Conservation (phyloP, 257 asterid genomes). For the Voacanga thouarsii region DNA sequence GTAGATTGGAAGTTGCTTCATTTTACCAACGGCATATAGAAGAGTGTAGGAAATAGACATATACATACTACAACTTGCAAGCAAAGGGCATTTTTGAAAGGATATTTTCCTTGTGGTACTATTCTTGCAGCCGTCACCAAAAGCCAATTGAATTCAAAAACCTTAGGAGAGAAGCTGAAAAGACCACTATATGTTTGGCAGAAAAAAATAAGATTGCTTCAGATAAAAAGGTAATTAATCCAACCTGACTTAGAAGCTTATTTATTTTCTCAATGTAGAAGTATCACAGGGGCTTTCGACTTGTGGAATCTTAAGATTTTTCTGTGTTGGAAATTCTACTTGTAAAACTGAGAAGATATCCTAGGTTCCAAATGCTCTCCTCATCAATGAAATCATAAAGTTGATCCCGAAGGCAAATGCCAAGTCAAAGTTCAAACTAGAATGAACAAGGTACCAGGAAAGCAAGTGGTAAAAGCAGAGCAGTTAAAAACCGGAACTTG, state of each 20-base stretch:
- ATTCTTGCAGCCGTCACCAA: background rate
- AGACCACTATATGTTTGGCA: too few relatives aligned
- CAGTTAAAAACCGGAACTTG: background rate
- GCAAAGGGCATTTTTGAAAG: too few relatives aligned
- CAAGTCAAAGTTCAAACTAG: background rate
- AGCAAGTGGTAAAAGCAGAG: background rate
- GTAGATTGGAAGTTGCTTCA: too few relatives aligned
- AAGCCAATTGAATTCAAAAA: background rate
- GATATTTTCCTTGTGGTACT: background rate
- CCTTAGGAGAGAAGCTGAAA: too few relatives aligned
- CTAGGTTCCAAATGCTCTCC: background rate
- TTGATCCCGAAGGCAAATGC: background rate
- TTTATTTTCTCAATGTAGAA: too few relatives aligned
- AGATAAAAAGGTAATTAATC: background rate
- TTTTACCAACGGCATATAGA: too few relatives aligned
- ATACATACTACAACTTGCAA: too few relatives aligned
- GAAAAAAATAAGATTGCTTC: background rate
- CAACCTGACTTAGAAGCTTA: background rate
- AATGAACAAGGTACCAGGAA: background rate
- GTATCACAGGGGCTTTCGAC: background rate
- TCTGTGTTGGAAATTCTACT: too few relatives aligned
- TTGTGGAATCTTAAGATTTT: too few relatives aligned
- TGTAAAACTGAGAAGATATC: too few relatives aligned
- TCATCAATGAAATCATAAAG: background rate
- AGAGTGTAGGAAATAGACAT: too few relatives aligned